Evolutionary conservation across 805 yeast species (phyloP), one percentile per base, ranked within the genome.

Genomic region (Candida sakaeoensis): DNA sequence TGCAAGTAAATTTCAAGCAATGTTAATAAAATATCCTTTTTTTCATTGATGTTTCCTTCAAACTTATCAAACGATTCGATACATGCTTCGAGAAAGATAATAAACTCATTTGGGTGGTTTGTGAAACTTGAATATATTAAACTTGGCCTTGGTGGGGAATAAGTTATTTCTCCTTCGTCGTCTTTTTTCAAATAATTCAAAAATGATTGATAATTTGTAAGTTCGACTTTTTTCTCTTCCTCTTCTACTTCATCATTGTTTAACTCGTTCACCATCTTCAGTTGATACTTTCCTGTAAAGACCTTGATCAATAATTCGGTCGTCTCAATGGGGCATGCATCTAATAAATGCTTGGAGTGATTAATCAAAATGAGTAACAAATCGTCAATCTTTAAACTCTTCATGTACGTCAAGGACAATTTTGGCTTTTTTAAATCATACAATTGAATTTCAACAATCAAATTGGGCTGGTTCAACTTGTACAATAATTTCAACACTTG

Each of bases 41-140:
- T 78, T 52, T 91, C 96, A 45, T 75, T 77, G 4, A 60, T 60
- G 37, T 75, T 70, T 0, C 93, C 91, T 39, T 85, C 93, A 53
- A 81, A 85, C 41, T 73, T 74, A 40, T 82, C 89, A 54, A 85
- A 85, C 9, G 85, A 73, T 50, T 82, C 86, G 12, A 89, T 62
- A 51, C 96, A 88, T 0, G 98, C 97, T 57, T 93, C 99, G 41
- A 93, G 60, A 47, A 93, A 93, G 6, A 86, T 85, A 18, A 90
- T 93, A 70, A 93, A 91, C 54, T 90, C 93, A 53, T 81, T 77
- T 0, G 93, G 89, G 55, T 85, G 87, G 48, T 82, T 77, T n/a
- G 85, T 78, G 57, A 93, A 93, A 1, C 95, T 80, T 2, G 91
- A 81, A 55, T 88, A 93, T 1, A 91, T 85, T 28, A 91, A 69